These are phyloP conservation scores for Neurospora sp. DNA, from an alignment of 495 filamentous ascomycete species.

Conservation along the genomic window DNA sequence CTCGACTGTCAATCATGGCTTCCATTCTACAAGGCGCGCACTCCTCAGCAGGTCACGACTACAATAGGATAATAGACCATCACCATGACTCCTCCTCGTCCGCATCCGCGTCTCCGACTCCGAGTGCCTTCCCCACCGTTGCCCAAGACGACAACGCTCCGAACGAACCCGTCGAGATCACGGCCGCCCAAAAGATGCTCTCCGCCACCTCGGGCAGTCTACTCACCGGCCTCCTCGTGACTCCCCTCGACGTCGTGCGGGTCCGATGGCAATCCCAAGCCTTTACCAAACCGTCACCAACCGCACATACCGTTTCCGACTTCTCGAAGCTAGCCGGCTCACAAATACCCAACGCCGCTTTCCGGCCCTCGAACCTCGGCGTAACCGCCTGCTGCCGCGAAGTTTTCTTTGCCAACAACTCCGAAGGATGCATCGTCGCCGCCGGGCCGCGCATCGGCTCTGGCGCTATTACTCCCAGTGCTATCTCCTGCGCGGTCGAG, in stretches of 20 bases:
- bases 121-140: slow-evolving; percentile 4
- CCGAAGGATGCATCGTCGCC: slow-evolving; percentile 58
- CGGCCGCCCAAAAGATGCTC: slow-evolving; percentile 80
- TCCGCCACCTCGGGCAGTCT: slow-evolving; percentile 87
- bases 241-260: slow-evolving; percentile 92
- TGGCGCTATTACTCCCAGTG: slow-evolving; percentile 17
- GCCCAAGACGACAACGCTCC: slow-evolving; percentile 18
- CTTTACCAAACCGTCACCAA: slow-evolving; percentile 30
- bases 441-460: slow-evolving; percentile 32
- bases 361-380: slow-evolving; percentile 70
- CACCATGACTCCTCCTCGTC: neutral
- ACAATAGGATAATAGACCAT: slow-evolving; percentile 11
- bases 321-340: slow-evolving; percentile 34
- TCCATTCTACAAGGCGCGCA: slow-evolving; percentile 3
- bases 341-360: slow-evolving; percentile 34
- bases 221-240: slow-evolving; percentile 82
- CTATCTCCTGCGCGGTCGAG: slow-evolving; percentile 73
- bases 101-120: slow-evolving; percentile 17
- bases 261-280: slow-evolving; percentile 84
- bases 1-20: slow-evolving; percentile 6
- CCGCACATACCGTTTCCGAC: slow-evolving; percentile 17
- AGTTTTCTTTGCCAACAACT: slow-evolving; percentile 90
- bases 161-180: slow-evolving; percentile 48
- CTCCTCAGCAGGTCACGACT: slow-evolving; percentile 6
- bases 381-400: slow-evolving; percentile 94